A percentile compares a stretch with the other conserved stretches of the same genome.
These are phyloP conservation scores for Aspergillus pseudonomiae DNA, from an alignment of 2,329 filamentous ascomycete genomes.

Conservation along the genomic window DNA sequence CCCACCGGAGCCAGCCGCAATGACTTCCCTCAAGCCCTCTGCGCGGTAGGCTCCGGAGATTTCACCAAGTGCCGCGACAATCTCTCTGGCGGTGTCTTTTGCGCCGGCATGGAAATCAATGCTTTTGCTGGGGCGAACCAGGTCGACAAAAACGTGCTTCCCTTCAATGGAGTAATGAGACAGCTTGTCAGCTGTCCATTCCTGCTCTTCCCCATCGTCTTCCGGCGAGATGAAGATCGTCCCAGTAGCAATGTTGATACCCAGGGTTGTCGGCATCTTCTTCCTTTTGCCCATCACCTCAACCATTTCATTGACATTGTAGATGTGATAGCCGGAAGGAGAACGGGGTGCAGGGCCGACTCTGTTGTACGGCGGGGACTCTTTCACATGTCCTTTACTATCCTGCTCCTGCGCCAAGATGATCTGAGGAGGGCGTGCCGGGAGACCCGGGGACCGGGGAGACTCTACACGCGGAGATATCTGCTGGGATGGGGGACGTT, in stretches of 20 bases:
- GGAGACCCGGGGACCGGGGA: slow-evolving; percentile 56
- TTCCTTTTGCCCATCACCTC: slow-evolving; percentile 96
- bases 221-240: slow-evolving; percentile 89
- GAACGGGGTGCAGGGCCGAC: slow-evolving; percentile 56
- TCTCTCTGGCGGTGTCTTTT: slow-evolving; percentile 95
- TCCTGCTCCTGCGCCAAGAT: slow-evolving; percentile 44
- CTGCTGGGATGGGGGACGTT: slow-evolving; percentile 61
- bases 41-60: slow-evolving; percentile 82
- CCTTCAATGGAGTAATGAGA: slow-evolving; percentile 98
- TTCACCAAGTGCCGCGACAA: slow-evolving; percentile 84
- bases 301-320: slow-evolving; percentile 97
- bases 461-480: slow-evolving; percentile 61
- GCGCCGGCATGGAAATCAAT: slow-evolving; percentile 96
- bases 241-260: slow-evolving; percentile 87
- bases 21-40: slow-evolving; percentile 79
- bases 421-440: slow-evolving; percentile 38
- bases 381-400: slow-evolving; percentile 45
- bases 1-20: slow-evolving; percentile 71
- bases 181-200: slow-evolving; percentile 93
- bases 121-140: slow-evolving; percentile 89
- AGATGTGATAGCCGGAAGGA: slow-evolving; percentile 85
- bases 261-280: slow-evolving; percentile 96
- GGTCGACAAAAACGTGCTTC: slow-evolving; percentile 94
- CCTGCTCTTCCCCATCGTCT: slow-evolving; percentile 80
- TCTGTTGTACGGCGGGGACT: slow-evolving; percentile 61